These are phyloP conservation scores for Penicillium canescens DNA, from an alignment of 495 filamentous ascomycete genomes.

Conservation along the genomic window DNA sequence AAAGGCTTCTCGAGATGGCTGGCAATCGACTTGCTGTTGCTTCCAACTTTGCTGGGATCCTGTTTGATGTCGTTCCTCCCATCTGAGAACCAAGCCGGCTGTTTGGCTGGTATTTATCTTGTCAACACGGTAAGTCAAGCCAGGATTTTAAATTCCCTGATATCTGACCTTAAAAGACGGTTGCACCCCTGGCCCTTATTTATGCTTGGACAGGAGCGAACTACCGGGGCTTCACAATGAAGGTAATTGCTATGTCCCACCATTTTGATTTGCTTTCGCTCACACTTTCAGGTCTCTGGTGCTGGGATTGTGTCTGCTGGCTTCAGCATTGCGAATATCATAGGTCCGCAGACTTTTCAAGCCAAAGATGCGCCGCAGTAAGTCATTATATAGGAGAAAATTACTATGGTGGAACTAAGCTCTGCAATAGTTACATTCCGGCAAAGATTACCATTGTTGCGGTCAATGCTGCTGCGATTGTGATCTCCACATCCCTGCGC, in stretches of 20 bases:
- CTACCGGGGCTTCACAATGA: conserved; percentile 44
- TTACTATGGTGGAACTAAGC: too few species aligned
- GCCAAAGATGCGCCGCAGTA: conserved; percentile 48
- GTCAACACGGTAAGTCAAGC: conserved; percentile 47
- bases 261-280: neutral
- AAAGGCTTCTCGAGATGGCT: conserved; percentile 46
- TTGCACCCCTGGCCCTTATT: conserved; percentile 38
- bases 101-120: conserved; percentile 64
- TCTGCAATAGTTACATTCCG: conserved; percentile 36
- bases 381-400: neutral
- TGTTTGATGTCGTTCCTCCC: conserved; percentile 60
- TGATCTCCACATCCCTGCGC: conserved; percentile 38
- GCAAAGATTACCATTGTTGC: conserved; percentile 62
- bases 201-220: conserved; percentile 48
- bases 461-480: conserved; percentile 41
- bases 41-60: conserved; percentile 51
- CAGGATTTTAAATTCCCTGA: neutral
- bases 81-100: conserved; percentile 39
- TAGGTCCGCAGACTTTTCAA: conserved; percentile 60
- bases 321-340: conserved; percentile 57
- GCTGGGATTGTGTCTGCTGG: conserved; percentile 40
- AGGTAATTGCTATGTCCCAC: conserved; percentile 23
- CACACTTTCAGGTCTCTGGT: conserved; percentile 20
- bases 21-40: conserved; percentile 37
- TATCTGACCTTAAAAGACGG: conserved; percentile 18